Percentiles rank a stretch among this genome's conserved stretches.
These are phyloP conservation scores for Mycosphaerella sp. DNA, from an alignment of 2,329 filamentous ascomycete genomes.

Conservation along the genomic window DNA sequence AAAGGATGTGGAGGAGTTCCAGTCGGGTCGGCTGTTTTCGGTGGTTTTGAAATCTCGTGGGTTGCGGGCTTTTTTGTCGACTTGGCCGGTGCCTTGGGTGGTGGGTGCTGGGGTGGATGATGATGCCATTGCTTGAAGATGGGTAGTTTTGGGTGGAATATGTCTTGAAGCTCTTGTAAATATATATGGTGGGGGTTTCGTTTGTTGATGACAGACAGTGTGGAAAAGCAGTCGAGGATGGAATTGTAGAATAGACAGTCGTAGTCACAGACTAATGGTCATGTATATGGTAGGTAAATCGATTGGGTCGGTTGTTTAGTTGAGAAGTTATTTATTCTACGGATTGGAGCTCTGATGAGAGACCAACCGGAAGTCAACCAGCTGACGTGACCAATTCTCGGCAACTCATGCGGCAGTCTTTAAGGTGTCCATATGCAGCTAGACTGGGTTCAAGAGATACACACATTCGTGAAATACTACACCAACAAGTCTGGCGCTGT, in stretches of 20 bases:
- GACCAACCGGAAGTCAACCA: not conserved
- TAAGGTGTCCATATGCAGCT: not conserved
- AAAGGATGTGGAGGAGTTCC: constrained; percentile 46
- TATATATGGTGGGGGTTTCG: too few species aligned
- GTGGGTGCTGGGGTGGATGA: not conserved
- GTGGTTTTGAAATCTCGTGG: constrained; percentile 67
- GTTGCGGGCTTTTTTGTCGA: constrained; percentile 46
- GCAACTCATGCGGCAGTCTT: not conserved
- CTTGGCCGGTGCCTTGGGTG: constrained; percentile 10
- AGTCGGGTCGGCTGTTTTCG: constrained; percentile 57
- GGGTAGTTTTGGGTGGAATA: not conserved
- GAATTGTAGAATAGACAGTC: too few species aligned
- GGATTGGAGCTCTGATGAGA: too few species aligned
- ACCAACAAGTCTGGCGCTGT: not conserved
- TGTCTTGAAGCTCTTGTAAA: not conserved
- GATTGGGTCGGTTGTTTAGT: too few species aligned
- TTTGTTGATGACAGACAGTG: too few species aligned
- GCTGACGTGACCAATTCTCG: not conserved
- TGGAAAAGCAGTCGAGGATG: too few species aligned
- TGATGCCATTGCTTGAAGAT: constrained; percentile 1
- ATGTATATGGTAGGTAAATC: too few species aligned
- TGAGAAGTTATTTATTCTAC: too few species aligned
- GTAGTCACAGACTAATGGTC: too few species aligned
- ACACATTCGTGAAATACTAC: not conserved
- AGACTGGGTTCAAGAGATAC: too few species aligned